These are phyloP conservation scores for Saccharomycopsis amapae DNA, from an alignment of 805 yeast species.

Conservation along the genomic window DNA sequence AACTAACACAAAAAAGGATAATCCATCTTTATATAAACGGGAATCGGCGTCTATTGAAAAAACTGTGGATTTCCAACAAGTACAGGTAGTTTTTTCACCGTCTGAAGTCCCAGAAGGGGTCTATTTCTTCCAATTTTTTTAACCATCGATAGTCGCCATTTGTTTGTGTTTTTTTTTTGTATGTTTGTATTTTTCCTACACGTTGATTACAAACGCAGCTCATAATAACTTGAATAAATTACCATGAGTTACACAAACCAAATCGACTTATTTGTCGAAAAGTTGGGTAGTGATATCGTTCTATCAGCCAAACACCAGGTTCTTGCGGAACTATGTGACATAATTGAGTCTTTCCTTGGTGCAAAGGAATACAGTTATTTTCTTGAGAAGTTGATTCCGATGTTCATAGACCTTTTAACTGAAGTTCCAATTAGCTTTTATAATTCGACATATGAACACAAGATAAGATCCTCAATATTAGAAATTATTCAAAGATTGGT, in stretches of 20 bases:
- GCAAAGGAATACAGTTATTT: slow-evolving; percentile 77
- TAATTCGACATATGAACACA: slow-evolving; percentile 62
- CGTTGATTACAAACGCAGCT: no score
- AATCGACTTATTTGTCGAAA: slow-evolving; percentile 59
- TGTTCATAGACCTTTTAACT: slow-evolving; percentile 54
- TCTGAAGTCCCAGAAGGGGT: no score
- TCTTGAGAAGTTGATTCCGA: slow-evolving; percentile 61
- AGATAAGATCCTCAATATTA: slow-evolving; percentile 65
- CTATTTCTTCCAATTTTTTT: no score
- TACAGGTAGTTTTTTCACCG: no score
- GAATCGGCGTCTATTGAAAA: no score
- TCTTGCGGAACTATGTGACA: slow-evolving; percentile 77
- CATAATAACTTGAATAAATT: neutral
- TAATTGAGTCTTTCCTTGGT: slow-evolving; percentile 76
- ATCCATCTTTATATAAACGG: no score
- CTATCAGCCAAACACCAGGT: slow-evolving; percentile 56
- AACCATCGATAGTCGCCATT: no score
- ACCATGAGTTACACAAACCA: slow-evolving; percentile 38
- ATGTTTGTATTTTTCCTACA: neutral
- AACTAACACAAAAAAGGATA: no score
- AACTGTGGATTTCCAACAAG: no score
- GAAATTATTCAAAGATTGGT: slow-evolving; percentile 78
- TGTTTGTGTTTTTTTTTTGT: neutral
- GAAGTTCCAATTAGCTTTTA: slow-evolving; percentile 67
- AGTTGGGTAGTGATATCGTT: slow-evolving; percentile 50